A percentile compares a stretch with the other conserved stretches of the same genome.
These are phyloP conservation scores for Sanguinoderma infundibulare DNA, from an alignment of 1,284 basidiomycete species.

Conservation along the genomic window DNA sequence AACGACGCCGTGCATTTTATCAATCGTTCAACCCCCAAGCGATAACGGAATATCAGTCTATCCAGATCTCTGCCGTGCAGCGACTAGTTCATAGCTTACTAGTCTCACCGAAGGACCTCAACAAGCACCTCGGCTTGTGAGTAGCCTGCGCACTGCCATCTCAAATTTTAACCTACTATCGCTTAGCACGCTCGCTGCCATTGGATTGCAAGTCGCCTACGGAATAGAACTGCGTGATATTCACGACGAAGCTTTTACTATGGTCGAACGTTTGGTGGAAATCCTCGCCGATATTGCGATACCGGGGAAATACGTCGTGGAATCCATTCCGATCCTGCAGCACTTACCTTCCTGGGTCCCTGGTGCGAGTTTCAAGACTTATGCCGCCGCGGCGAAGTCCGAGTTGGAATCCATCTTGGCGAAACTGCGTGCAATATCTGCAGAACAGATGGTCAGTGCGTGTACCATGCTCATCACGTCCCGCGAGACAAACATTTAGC, in stretches of 20 bases:
- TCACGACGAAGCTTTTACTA: slow-evolving; percentile 5
- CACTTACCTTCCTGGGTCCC: slow-evolving; percentile 31
- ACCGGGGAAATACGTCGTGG: slow-evolving; percentile 12
- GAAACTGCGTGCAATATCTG: background rate
- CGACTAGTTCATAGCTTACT: slow-evolving; percentile 5
- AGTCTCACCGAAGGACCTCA: background rate
- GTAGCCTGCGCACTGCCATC: background rate
- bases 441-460: background rate
- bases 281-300: background rate
- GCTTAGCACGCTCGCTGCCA: slow-evolving; percentile 14
- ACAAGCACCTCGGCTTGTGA: slow-evolving; percentile 9
- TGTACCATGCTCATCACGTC: background rate
- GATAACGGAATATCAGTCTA: background rate
- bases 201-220: slow-evolving; percentile 12
- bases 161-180: background rate
- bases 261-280: slow-evolving; percentile 1
- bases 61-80: background rate
- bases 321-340: slow-evolving; percentile 12
- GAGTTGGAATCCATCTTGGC: background rate
- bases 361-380: slow-evolving; percentile 22
- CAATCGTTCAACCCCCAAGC: slow-evolving; percentile 5
- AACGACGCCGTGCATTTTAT: slow-evolving; percentile 16
- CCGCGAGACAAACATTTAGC: background rate
- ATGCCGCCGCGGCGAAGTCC: background rate
- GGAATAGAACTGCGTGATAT: slow-evolving; percentile 4